Conservation (phyloP, 176 grass and related monocot species). For the Avena sativa region DNA sequence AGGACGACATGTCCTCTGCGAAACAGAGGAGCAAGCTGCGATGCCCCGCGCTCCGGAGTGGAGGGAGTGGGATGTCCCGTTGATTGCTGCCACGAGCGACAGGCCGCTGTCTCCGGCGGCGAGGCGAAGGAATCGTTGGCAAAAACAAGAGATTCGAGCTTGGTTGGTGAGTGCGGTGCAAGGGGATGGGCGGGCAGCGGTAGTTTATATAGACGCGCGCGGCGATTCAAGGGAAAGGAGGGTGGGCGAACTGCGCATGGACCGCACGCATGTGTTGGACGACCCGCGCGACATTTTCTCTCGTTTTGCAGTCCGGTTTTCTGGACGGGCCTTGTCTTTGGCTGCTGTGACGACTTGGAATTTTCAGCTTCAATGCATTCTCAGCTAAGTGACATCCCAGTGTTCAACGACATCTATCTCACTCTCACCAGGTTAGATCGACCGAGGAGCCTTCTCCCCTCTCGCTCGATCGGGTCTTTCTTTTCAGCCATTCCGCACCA, state of each 20-base stretch:
- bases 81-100: not conserved
- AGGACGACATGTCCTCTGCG: conserved; percentile 38
- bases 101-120: conserved; percentile 46
- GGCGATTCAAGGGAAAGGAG: not conserved
- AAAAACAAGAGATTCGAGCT: not conserved
- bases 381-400: not conserved
- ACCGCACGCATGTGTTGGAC: not conserved
- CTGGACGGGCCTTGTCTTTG: not conserved
- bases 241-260: not conserved
- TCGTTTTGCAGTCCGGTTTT: not conserved
- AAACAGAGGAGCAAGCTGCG: conserved; percentile 36
- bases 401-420: conserved; percentile 5
- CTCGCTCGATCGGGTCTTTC: not conserved
- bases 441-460: not conserved
- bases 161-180: conserved; percentile 33
- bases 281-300: not conserved
- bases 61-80: not conserved
- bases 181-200: not conserved
- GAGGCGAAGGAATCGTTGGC: conserved; percentile 46
- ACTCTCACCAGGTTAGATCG: conserved; percentile 12
- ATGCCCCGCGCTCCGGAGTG: not conserved
- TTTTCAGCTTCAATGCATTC: not conserved
- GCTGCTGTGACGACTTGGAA: conserved; percentile 13
- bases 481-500: conserved; percentile 2
- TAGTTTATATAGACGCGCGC: conserved; percentile 19